A percentile compares a stretch with the other conserved stretches of the same genome.
phyloP scores from a whole-genome alignment of 108 stramenopile genomes.

The Cyclostephanos invisitatus region DNA sequence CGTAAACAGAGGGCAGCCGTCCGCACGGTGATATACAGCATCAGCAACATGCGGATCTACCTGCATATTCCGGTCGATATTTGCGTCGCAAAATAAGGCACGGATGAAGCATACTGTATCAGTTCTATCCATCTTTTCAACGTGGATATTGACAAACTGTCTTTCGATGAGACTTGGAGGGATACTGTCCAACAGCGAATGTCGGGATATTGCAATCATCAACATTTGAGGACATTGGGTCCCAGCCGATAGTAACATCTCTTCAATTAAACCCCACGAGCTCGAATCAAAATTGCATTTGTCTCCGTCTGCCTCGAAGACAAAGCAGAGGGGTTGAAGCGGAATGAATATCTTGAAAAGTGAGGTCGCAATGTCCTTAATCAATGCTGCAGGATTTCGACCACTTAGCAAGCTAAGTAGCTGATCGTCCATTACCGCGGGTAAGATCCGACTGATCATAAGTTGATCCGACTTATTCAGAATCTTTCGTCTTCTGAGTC shows the following conservation, averaged over 20 bases:
- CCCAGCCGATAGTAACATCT: slow-evolving; percentile 27
- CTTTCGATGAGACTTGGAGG: slow-evolving; percentile 12
- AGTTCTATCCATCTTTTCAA: slow-evolving; percentile 12
- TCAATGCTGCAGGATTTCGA: slow-evolving; percentile 22
- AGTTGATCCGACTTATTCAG: slow-evolving; percentile 42
- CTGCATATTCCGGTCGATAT: slow-evolving; percentile 19
- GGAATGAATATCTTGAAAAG: slow-evolving; percentile 43
- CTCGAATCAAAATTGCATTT: slow-evolving; percentile 37
- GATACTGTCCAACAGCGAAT: slow-evolving; percentile 3
- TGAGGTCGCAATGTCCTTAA: slow-evolving; percentile 30
- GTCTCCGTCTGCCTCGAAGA: slow-evolving; percentile 41
- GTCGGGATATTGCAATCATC: slow-evolving; percentile 23
- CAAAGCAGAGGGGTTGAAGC: slow-evolving; percentile 39
- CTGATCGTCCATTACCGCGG: slow-evolving; percentile 25
- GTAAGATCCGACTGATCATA: slow-evolving; percentile 44
- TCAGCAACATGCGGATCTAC: slow-evolving; percentile 21
- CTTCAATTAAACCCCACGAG: slow-evolving; percentile 37
- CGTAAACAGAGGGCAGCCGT: slow-evolving; percentile 42
- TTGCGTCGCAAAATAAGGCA: slow-evolving; percentile 17
- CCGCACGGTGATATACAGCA: slow-evolving; percentile 26
- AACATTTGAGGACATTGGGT: slow-evolving; percentile 40
- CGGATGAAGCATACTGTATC: slow-evolving; percentile 29
- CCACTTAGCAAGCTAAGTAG: slow-evolving; percentile 39
- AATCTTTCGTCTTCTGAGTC: slow-evolving; percentile 31
- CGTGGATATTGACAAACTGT: slow-evolving; percentile 8